Evolutionary conservation across 139 green algal species (phyloP), one percentile per base, ranked within the genome.

Genomic region (Asterochloris sp.): DNA sequence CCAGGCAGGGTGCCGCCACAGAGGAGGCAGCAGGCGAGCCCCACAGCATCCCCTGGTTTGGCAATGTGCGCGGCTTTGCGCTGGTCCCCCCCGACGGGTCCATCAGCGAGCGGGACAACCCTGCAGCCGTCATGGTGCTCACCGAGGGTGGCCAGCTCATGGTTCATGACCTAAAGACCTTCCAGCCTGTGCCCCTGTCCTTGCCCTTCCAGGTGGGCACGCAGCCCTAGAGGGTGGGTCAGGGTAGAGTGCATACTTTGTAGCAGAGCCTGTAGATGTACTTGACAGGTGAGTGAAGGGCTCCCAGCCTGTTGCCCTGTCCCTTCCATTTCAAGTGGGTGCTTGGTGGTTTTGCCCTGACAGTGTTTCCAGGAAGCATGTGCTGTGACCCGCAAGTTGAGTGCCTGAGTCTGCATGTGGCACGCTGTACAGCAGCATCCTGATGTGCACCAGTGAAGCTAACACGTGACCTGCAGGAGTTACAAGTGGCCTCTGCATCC

Each of bases 81-180:
- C 73, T 90, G 78, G 82, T 91, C 60, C 83, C 84, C 10, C 63
- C 77, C 21, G 66, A 86, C 62, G 83, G 85, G 17, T 83, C 79
- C 62, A 69, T 92, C 38, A 75, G 64, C 26, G 68, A 66, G 67
- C 28, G 83, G 62, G 91, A 91, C 29, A 83, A 91, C 38, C 85
- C 88, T 4, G 75, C 62, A 0, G 92, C 85, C 10, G 62, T 96
- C 23, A 78, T 96, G 62, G 85, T 92, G 63, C 85, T 96, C 28
- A 91, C 91, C 54, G 92, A 96, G 77, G 90, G 89, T 27, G 93
- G 92, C 0, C 89, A 95, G 79, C 83, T 96, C 67, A 85, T 93
- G 67, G 83, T 94, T 79, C 87, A 95, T 28, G 85, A 93, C 78
- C 81, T 96, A 17, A 4, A 64, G 17, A 84, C 29, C 4, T 84